A percentile compares a stretch with the other conserved stretches of the same genome.
phyloP scores from a whole-genome alignment of 2,329 filamentous ascomycete species.

The Ophiocordyceps australis region DNA sequence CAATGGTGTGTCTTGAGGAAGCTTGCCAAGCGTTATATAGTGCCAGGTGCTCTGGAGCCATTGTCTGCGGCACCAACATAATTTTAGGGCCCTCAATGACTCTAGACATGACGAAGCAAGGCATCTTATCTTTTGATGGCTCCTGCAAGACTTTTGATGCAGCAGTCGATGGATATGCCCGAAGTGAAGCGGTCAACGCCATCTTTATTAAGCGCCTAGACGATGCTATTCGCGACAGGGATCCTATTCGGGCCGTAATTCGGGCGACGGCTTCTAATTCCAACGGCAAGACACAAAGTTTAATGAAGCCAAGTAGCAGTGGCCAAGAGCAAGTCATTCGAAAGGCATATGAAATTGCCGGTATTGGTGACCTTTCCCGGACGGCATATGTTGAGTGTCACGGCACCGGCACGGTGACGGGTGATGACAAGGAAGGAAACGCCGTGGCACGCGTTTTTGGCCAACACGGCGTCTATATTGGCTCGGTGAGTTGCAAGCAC shows the following conservation, averaged over 20 bases:
- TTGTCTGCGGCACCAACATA: constrained; percentile 9
- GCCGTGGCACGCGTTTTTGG: constrained; percentile 13
- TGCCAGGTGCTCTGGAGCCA: constrained; percentile 6
- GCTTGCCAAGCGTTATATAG: constrained; percentile 8
- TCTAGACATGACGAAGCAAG: constrained; percentile 1
- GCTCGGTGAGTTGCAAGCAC: too few species aligned
- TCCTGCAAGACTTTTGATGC: constrained; percentile 11
- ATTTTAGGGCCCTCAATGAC: constrained; percentile 5
- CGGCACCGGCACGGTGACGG: constrained; percentile 17
- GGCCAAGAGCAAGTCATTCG: constrained; percentile 13
- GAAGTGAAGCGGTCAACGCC: constrained; percentile 19
- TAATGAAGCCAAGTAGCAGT: constrained; percentile 16
- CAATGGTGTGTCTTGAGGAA: constrained; percentile 9
- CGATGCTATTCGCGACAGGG: constrained; percentile 19
- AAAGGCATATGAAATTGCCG: constrained; percentile 9
- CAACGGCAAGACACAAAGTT: constrained; percentile 20
- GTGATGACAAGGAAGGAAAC: constrained; percentile 18
- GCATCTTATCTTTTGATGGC: constrained; percentile 7
- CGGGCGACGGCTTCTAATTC: constrained; percentile 12
- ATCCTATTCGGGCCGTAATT: constrained; percentile 9
- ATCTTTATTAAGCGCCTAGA: constrained; percentile 20
- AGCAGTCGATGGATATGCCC: constrained; percentile 19
- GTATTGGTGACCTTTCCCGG: constrained; percentile 2
- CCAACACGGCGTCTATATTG: constrained; percentile 4
- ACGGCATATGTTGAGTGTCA: constrained; percentile 6